Evolutionary conservation across 768 basidiomycete genomes (phyloP).

Genomic region (Rhodotorula taiwanensis): DNA sequence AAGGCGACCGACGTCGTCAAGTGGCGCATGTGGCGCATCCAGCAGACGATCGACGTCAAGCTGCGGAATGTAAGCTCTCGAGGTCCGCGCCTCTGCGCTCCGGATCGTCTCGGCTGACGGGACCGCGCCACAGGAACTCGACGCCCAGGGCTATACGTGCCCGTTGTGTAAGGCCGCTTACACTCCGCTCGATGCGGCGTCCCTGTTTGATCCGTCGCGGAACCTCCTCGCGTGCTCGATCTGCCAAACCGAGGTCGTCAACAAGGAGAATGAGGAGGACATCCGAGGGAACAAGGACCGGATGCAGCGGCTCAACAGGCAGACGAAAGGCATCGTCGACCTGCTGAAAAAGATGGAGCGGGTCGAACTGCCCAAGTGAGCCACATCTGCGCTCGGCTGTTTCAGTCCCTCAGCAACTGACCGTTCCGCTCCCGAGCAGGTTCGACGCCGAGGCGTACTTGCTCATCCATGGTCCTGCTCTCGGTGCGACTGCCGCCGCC

Average conservation of each 20-base stretch:
- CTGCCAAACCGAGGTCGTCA: conserved; percentile 72
- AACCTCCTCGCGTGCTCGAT: conserved; percentile 76
- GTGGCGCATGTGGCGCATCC: conserved; percentile 92
- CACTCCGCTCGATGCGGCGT: conserved; percentile 75
- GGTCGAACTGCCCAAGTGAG: conserved; percentile 75
- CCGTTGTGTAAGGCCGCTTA: conserved; percentile 78
- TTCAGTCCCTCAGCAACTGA: too few species aligned
- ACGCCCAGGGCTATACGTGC: conserved; percentile 96
- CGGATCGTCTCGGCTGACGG: not conserved
- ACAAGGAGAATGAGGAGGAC: conserved; percentile 84
- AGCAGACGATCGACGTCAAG: conserved; percentile 76
- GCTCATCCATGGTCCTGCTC: conserved; percentile 54
- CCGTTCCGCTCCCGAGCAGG: conserved; percentile 3
- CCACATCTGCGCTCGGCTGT: conserved; percentile 29
- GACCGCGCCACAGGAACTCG: conserved; percentile 62
- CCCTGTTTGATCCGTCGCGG: conserved; percentile 63
- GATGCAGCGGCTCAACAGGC: conserved; percentile 89
- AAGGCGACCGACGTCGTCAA: conserved; percentile 96
- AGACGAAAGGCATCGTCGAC: conserved; percentile 79
- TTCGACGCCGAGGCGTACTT: conserved; percentile 47
- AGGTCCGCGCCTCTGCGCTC: not conserved
- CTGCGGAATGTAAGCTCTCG: conserved; percentile 60
- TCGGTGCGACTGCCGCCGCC: conserved; percentile 65
- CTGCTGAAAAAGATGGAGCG: conserved; percentile 81
- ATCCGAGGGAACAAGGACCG: conserved; percentile 80